Percentiles rank a stretch among this genome's conserved stretches.
These are phyloP conservation scores for Scleroderma citrinum DNA, from an alignment of 768 basidiomycete species.

Conservation along the genomic window DNA sequence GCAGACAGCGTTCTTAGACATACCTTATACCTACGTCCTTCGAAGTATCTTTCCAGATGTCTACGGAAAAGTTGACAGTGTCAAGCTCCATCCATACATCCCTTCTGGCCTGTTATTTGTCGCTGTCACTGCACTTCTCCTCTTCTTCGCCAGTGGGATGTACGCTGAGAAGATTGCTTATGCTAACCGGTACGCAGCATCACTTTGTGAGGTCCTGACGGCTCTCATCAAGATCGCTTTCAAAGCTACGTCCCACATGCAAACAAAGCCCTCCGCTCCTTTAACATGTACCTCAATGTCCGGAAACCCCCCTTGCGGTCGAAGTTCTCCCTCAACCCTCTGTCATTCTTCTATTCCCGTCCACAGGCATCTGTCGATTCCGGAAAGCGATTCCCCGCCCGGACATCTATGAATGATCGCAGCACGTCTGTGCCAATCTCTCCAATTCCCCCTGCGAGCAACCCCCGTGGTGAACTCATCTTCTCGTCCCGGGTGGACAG, in stretches of 20 bases:
- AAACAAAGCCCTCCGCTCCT: conserved; percentile 82
- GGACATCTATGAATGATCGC: conserved; percentile 32
- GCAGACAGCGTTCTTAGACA: conserved; percentile 56
- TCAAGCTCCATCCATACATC: conserved; percentile 65
- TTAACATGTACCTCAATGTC: conserved; percentile 97
- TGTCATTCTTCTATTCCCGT: conserved; percentile 34
- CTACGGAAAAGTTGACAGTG: conserved; percentile 34
- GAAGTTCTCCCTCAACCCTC: conserved; percentile 39
- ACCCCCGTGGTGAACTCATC: conserved; percentile 94
- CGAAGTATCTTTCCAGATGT: conserved; percentile 46
- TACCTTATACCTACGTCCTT: conserved; percentile 54
- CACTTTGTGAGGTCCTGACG: conserved; percentile 6
- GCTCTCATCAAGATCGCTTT: conserved; percentile 12
- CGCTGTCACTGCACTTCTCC: conserved; percentile 79
- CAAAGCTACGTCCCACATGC: conserved; percentile 93
- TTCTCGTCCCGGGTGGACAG: conserved; percentile 86
- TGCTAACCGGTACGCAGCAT: conserved; percentile 75
- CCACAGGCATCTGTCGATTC: conserved; percentile 18
- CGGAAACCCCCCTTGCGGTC: conserved; percentile 70
- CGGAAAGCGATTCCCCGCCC: conserved; percentile 20
- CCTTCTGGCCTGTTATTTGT: conserved; percentile 80
- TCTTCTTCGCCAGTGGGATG: conserved; percentile 96
- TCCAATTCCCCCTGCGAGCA: conserved; percentile 83
- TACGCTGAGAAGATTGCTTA: conserved; percentile 95
- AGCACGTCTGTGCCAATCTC: conserved; percentile 41